Percentiles rank a stretch among this genome's conserved stretches.
These are phyloP conservation scores for Ganoderma sp. DNA, from an alignment of 1,284 basidiomycete species.

Conservation along the genomic window DNA sequence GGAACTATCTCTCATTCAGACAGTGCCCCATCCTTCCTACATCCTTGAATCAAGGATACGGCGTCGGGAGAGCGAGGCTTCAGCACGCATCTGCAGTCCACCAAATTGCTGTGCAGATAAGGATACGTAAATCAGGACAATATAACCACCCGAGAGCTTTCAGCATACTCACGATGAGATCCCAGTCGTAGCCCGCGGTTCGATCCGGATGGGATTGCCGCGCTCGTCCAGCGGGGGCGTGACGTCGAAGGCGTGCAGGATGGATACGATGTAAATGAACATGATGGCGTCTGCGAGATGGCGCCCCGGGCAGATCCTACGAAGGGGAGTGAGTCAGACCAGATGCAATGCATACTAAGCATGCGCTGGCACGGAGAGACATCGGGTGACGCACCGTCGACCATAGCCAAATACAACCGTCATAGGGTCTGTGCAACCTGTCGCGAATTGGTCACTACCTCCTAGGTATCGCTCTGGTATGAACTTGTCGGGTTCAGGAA, in stretches of 20 bases:
- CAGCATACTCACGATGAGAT: not conserved
- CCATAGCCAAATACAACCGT: conserved; percentile 42
- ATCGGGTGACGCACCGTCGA: conserved; percentile 29
- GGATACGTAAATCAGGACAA: too few species aligned
- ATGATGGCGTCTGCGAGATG: conserved; percentile 7
- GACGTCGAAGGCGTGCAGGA: conserved; percentile 13
- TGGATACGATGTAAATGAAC: conserved; percentile 10
- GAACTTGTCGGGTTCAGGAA: conserved; percentile 31
- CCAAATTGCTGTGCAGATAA: conserved; percentile 1
- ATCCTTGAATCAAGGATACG: not conserved
- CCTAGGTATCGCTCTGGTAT: conserved; percentile 33
- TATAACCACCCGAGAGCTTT: too few species aligned
- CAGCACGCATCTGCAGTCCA: conserved; percentile 7
- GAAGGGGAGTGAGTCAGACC: too few species aligned
- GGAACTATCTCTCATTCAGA: not conserved
- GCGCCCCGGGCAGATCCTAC: conserved; percentile 12
- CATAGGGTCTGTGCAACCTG: conserved; percentile 23
- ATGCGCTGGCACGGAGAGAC: not conserved
- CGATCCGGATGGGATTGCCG: conserved; percentile 9
- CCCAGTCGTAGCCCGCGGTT: conserved; percentile 19
- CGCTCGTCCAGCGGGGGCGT: not conserved
- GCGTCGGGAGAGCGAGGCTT: conserved; percentile 8
- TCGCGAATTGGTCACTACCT: not conserved
- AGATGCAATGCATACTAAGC: not conserved
- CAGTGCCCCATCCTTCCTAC: not conserved